Percentiles rank a stretch among this genome's conserved stretches.
Evolutionary conservation across 2,329 filamentous ascomycete species (phyloP).

Genomic region (Ceratocystis huliohia): DNA sequence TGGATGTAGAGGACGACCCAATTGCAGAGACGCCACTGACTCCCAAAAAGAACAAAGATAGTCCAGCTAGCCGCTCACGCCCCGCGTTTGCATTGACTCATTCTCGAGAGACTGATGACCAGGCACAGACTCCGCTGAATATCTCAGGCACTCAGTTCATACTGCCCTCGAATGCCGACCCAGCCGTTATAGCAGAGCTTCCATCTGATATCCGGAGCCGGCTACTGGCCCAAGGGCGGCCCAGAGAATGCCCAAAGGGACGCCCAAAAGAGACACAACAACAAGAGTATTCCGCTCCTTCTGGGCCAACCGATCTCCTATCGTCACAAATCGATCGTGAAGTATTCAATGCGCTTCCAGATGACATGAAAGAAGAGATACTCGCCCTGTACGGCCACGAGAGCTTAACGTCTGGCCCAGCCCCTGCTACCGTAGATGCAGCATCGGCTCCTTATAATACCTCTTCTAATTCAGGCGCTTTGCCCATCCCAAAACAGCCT

Average conservation of each 20-base stretch:
- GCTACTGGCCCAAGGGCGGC: conserved; percentile 47
- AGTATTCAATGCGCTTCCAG: conserved; percentile 69
- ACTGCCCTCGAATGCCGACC: conserved; percentile 71
- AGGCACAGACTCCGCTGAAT: conserved; percentile 59
- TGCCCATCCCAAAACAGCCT: not conserved
- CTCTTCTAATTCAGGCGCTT: not conserved
- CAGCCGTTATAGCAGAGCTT: conserved; percentile 67
- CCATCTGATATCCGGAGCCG: conserved; percentile 70
- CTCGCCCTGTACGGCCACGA: conserved; percentile 52
- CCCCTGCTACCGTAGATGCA: not conserved
- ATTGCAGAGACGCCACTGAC: conserved; percentile 12
- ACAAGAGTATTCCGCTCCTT: not conserved
- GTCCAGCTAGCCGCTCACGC: conserved; percentile 27
- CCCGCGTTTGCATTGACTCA: conserved; percentile 41
- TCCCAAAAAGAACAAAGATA: conserved; percentile 2
- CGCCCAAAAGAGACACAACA: not conserved
- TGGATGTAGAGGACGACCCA: conserved; percentile 14
- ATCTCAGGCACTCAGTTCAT: conserved; percentile 83
- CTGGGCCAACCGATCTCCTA: conserved; percentile 34
- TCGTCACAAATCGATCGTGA: conserved; percentile 77
- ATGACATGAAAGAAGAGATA: conserved; percentile 74
- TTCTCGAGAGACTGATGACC: conserved; percentile 36
- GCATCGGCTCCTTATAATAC: conserved; percentile 25
- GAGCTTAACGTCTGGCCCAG: conserved; percentile 29
- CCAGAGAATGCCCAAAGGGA: not conserved